phyloP scores from a whole-genome alignment of 371 early-diverging fungal species.

The Zancudomyces culisetae region DNA sequence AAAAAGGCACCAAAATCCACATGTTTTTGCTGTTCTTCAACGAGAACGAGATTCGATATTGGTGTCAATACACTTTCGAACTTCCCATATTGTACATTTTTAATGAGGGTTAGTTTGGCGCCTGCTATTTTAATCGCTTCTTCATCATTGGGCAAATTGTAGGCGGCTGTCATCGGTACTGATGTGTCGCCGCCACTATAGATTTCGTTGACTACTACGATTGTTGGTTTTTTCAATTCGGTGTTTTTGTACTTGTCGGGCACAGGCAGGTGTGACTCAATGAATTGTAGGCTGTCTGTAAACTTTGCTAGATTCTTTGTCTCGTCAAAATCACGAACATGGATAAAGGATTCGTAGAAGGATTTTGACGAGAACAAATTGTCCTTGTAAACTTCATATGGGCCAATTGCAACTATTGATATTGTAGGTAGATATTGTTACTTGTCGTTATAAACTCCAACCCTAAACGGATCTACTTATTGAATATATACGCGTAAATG shows the following conservation, averaged over 20 bases:
- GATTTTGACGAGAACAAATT: slow-evolving; percentile 42
- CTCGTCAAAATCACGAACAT: slow-evolving; percentile 46
- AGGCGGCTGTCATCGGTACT: slow-evolving; percentile 59
- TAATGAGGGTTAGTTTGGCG: slow-evolving; percentile 57
- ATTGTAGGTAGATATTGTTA: no score
- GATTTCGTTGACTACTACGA: slow-evolving; percentile 60
- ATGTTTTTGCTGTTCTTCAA: slow-evolving; percentile 29
- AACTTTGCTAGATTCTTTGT: slow-evolving; percentile 44
- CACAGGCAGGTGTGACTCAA: slow-evolving; percentile 51
- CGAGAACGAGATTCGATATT: slow-evolving; percentile 39
- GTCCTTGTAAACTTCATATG: slow-evolving; percentile 67
- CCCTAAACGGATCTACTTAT: no score
- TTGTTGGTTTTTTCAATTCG: slow-evolving; percentile 46
- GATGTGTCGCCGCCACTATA: slow-evolving; percentile 54
- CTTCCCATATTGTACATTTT: slow-evolving; percentile 63
- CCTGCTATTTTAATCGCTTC: slow-evolving; percentile 50
- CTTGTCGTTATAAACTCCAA: no score
- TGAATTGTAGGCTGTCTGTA: slow-evolving; percentile 38
- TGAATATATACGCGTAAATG: no score
- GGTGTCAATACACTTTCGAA: slow-evolving; percentile 43
- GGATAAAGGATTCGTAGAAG: slow-evolving; percentile 52
- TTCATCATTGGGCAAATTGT: slow-evolving; percentile 68
- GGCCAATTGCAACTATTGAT: slow-evolving; percentile 47
- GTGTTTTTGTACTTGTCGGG: slow-evolving; percentile 49
- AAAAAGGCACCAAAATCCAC: slow-evolving; percentile 56